phyloP scores from a whole-genome alignment of 2,329 filamentous ascomycete genomes.

The Botrytis elliptica region DNA sequence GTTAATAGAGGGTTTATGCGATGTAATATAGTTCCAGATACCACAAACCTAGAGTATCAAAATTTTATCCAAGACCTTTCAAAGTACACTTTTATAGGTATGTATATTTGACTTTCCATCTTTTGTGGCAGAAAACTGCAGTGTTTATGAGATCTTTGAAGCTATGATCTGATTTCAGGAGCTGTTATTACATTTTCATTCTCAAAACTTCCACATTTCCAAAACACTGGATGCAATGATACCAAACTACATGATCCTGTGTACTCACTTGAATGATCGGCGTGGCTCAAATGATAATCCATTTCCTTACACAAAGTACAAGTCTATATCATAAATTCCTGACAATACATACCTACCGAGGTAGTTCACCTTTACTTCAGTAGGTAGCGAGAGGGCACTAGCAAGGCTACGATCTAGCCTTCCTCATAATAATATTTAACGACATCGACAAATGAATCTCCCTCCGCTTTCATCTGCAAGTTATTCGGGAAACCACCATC shows the following conservation, averaged over 20 bases:
- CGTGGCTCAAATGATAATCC: not conserved
- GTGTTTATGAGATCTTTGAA: not conserved
- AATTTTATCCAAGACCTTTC: not conserved
- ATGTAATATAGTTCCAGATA: not conserved
- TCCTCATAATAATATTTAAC: not conserved
- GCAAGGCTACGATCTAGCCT: not conserved
- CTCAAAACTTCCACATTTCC: not conserved
- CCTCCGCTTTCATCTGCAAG: not conserved
- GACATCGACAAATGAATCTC: not conserved
- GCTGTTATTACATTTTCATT: not conserved
- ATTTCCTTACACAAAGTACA: not conserved
- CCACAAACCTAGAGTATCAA: too few species aligned
- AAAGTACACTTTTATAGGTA: not conserved
- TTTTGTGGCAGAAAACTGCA: not conserved
- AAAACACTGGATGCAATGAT: not conserved
- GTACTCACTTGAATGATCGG: not conserved
- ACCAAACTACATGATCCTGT: not conserved
- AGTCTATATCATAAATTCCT: not conserved
- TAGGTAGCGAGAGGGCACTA: not conserved
- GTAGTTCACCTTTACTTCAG: not conserved
- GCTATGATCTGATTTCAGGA: not conserved
- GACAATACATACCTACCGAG: too few species aligned
- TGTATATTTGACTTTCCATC: not conserved
- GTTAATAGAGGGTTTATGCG: not conserved
- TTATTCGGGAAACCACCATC: not conserved